A percentile compares a stretch with the other conserved stretches of the same genome.
These are phyloP conservation scores for Anisodus acutangulus DNA, from an alignment of 257 asterid species.

Conservation along the genomic window DNA sequence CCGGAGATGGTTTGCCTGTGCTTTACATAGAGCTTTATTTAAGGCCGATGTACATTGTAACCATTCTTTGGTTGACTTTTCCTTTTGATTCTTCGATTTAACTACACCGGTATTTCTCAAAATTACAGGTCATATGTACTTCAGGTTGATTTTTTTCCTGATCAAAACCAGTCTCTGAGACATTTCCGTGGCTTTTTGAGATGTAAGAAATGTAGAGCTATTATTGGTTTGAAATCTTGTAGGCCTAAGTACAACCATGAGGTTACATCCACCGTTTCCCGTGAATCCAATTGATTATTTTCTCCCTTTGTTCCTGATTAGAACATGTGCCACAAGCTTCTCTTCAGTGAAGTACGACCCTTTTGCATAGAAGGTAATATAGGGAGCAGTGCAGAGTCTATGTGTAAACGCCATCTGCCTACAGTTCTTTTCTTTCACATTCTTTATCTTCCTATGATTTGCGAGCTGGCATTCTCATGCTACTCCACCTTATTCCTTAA, in stretches of 20 bases:
- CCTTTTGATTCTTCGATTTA: neutral
- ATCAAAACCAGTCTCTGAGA: neutral
- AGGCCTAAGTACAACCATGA: slow-evolving; percentile 2
- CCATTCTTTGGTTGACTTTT: slow-evolving; percentile 1
- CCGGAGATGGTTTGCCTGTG: neutral
- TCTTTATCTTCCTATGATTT: slow-evolving; percentile 5
- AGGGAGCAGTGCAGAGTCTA: neutral
- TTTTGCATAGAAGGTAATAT: neutral
- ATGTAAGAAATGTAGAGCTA: neutral
- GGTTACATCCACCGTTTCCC: neutral
- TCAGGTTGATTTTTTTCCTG: slow-evolving; percentile 10
- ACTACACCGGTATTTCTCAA: neutral
- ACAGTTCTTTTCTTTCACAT: neutral
- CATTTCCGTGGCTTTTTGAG: neutral
- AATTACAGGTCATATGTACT: slow-evolving; percentile 5
- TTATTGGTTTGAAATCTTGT: neutral
- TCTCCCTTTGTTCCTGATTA: neutral
- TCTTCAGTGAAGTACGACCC: neutral
- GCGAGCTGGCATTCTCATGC: slow-evolving; percentile 13
- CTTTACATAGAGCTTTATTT: neutral
- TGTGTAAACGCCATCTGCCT: slow-evolving; percentile 14
- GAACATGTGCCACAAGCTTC: slow-evolving; percentile 10
- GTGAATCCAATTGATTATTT: neutral
- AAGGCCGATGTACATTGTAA: neutral
- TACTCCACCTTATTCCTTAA: slow-evolving; percentile 21